Conservation (phyloP, 1,284 basidiomycete species). For the Sanghuangporus baumii region DNA sequence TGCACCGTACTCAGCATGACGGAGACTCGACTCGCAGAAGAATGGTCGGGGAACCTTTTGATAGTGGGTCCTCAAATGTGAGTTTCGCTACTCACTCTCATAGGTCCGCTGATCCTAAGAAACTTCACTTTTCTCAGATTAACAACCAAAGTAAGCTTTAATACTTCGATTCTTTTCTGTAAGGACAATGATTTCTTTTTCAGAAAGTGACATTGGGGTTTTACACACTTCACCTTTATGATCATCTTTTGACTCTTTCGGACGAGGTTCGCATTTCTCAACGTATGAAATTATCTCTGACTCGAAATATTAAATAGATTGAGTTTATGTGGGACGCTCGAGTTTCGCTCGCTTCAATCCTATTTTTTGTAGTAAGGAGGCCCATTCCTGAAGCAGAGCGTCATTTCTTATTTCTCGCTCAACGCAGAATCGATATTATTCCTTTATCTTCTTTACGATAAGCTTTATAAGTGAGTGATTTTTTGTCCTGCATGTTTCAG, state of each 20-base stretch:
- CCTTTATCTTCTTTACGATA: neutral
- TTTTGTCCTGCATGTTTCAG: no score
- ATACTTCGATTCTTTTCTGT: neutral
- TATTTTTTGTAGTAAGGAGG: neutral
- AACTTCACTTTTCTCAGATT: neutral
- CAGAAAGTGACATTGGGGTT: neutral
- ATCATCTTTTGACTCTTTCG: conserved; percentile 1
- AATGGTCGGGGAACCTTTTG: neutral
- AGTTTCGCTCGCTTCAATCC: neutral
- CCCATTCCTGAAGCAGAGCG: neutral
- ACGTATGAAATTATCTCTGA: neutral
- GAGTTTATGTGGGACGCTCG: neutral
- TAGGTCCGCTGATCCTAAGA: neutral
- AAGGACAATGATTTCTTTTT: neutral
- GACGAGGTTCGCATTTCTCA: neutral
- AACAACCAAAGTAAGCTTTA: neutral
- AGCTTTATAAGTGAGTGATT: neutral
- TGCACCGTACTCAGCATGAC: neutral
- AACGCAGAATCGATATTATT: neutral
- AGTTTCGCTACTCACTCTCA: neutral
- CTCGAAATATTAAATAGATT: neutral
- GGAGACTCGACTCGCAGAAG: neutral
- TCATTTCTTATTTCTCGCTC: neutral
- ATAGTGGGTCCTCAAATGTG: conserved; percentile 1
- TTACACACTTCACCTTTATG: neutral